phyloP scores from a whole-genome alignment of 345 rosid genomes.

The Lagerstroemia speciosa region DNA sequence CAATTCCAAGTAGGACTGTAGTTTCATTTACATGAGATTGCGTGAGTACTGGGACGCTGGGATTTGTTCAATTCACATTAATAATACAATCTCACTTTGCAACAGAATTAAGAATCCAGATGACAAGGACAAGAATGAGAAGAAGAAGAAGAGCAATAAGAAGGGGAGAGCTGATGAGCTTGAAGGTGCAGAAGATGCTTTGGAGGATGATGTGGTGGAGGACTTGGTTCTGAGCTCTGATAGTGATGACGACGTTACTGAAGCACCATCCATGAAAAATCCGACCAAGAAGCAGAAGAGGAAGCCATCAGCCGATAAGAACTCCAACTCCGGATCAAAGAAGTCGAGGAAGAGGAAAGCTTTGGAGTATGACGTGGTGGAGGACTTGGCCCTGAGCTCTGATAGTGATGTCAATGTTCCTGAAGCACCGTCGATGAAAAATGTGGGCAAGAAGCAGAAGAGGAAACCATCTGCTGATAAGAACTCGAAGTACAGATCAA shows the following conservation, averaged over 20 bases:
- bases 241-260: conserved; percentile 15
- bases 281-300: conserved; percentile 24
- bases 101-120: conserved; percentile 36
- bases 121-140: conserved; percentile 28
- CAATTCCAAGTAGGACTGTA: conserved; percentile 42
- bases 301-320: too few species aligned
- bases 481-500: conserved; percentile 12
- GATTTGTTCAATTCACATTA: neutral
- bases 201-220: conserved; percentile 80
- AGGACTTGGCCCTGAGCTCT: conserved; percentile 80
- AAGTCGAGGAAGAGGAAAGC: too few species aligned
- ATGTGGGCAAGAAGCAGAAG: conserved; percentile 25
- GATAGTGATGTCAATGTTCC: conserved; percentile 28
- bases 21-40: conserved; percentile 3
- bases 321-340: too few species aligned
- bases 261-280: conserved; percentile 6
- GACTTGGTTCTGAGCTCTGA: conserved; percentile 87
- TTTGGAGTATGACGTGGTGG: conserved; percentile 74
- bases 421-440: conserved; percentile 5
- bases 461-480: conserved; percentile 5
- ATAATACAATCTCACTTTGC: conserved; percentile 3
- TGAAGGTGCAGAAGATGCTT: conserved; percentile 24
- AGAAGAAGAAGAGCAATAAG: conserved; percentile 40
- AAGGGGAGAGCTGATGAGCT: conserved; percentile 21
- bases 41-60: neutral